Conservation (phyloP, 345 rosid genomes). For the Dimocarpus longan region DNA sequence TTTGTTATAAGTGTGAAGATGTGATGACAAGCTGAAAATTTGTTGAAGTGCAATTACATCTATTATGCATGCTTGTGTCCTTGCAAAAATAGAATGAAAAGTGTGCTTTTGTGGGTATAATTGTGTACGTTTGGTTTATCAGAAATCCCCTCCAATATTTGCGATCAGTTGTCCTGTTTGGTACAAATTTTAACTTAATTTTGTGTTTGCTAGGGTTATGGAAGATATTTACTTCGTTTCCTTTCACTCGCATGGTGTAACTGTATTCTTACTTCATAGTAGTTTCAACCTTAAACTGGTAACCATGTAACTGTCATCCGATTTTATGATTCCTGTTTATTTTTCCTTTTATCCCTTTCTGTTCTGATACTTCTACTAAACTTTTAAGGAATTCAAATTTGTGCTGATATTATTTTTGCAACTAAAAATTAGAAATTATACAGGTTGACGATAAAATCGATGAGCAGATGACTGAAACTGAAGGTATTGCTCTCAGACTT, state of each 20-base stretch:
- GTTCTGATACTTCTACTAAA: neutral
- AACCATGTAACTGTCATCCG: neutral
- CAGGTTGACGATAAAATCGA: constrained; percentile 34
- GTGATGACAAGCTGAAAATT: neutral
- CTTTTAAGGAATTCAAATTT: neutral
- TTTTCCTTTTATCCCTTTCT: neutral
- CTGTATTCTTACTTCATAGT: too few relatives aligned
- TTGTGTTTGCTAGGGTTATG: neutral
- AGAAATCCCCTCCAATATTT: neutral
- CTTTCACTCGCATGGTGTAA: neutral
- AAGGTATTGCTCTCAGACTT: constrained; percentile 33
- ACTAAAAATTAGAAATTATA: constrained; percentile 1
- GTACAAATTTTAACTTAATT: neutral
- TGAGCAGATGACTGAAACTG: constrained; percentile 25
- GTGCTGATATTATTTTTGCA: neutral
- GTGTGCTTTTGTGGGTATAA: neutral
- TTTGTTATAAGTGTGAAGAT: too few relatives aligned
- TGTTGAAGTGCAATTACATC: neutral
- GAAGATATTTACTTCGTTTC: neutral
- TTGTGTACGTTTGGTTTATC: neutral
- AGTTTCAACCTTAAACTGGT: neutral
- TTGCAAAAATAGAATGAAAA: neutral
- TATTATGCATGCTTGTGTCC: neutral
- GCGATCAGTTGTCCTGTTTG: neutral
- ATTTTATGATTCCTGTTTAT: neutral